A percentile compares a stretch with the other conserved stretches of the same genome.
Evolutionary conservation across 169 alveolate genomes (phyloP).

Genomic region (Amoebophrya sp.): DNA sequence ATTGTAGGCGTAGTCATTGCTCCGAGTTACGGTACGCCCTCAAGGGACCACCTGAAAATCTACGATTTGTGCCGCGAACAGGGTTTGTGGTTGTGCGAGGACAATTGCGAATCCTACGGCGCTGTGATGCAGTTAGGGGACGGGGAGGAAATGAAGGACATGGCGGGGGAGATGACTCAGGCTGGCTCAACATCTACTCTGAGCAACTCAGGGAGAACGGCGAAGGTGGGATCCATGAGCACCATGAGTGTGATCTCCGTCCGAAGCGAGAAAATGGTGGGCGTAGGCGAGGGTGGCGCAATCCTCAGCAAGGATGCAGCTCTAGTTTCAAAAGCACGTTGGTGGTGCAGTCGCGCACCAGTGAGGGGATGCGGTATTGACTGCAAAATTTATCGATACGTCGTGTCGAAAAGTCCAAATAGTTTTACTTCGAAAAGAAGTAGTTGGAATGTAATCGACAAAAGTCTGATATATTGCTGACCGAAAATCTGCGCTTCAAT

Average conservation of each 20-base stretch:
- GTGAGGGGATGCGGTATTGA: conserved; percentile 12
- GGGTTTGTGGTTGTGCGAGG: conserved; percentile 29
- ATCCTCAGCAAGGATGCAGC: not conserved
- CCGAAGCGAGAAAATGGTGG: conserved; percentile 30
- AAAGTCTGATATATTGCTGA: too few species aligned
- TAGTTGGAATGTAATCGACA: too few species aligned
- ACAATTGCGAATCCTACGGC: conserved; percentile 33
- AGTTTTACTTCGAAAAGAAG: too few species aligned
- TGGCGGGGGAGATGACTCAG: too few species aligned
- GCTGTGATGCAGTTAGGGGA: conserved; percentile 19
- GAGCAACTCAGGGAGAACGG: not conserved
- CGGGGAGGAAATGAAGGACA: too few species aligned
- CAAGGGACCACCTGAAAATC: conserved; percentile 18
- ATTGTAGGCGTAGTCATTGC: conserved; percentile 22
- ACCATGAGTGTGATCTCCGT: conserved; percentile 16
- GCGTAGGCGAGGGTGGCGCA: conserved; percentile 35
- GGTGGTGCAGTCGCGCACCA: conserved; percentile 36
- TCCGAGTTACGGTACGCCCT: conserved; percentile 25
- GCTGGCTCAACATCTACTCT: not conserved
- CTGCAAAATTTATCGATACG: too few species aligned
- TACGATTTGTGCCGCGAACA: conserved; percentile 6
- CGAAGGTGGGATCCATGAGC: not conserved
- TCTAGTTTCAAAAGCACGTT: conserved; percentile 19
- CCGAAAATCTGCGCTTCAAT: too few species aligned
- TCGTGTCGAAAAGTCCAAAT: too few species aligned